Evolutionary conservation across 768 basidiomycete species (phyloP), one percentile per base, ranked within the genome.

Genomic region (Mycena epipterygia): DNA sequence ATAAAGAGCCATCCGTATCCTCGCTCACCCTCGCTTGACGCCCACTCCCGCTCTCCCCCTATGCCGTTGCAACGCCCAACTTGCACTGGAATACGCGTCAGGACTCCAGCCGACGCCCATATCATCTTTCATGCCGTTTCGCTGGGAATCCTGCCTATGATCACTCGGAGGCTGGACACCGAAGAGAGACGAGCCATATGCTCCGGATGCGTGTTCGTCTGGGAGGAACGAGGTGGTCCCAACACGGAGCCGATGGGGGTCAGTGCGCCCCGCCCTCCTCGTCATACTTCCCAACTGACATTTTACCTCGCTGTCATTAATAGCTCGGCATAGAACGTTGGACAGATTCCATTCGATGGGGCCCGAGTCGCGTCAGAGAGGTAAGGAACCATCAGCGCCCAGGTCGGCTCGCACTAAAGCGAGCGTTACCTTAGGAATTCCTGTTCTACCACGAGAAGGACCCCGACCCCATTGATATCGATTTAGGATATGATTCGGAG

Each of bases 341-440:
- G 93, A 94, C 93, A 32, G 93, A 94, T 75, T 93, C 90, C 6
- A 90, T 90, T 72, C 82, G 89, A 70, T 95, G 93, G 93, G 93
- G 93, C 0, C 92, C 93, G 6, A 93, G 91, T 76, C 88, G 92
- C 48, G 92, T 93, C 53, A 87, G 88, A 83, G 92, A 93, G 74
- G 93, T 93, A 76, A 60, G 69, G 64, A 41, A 66, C 66, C 64
- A 63, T 61, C 61, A 42, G 51, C 66, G 44, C 13, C 63, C 33
- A 55, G 42, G 51, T 71, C 39, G 44, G 33, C 58, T 48, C 30
- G 29, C 51, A 37, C 69, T 32, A 61, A 53, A 46, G n/a, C 59
- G 48, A 32, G 60, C 55, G 59, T 65, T 70, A 59, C 74, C 25
- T 29, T 73, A 94, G 91, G 93, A 93, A 78, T 94, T 94, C 75